phyloP scores from a whole-genome alignment of 2,329 filamentous ascomycete genomes.

The Aspergillus sp. region DNA sequence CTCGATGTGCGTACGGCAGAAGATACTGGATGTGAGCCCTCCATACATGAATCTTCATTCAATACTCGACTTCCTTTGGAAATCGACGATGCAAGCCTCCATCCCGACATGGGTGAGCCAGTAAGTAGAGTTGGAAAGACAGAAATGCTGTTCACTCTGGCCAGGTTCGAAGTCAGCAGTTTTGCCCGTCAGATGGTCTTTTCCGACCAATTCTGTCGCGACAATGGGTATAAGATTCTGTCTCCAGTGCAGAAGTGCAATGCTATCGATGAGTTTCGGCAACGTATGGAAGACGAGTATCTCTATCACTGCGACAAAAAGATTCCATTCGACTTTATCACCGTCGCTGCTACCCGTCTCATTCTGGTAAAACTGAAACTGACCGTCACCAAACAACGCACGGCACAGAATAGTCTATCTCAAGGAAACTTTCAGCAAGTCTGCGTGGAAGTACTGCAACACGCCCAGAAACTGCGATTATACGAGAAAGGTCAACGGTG shows the following conservation, averaged over 20 bases:
- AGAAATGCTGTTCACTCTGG: conserved; percentile 20
- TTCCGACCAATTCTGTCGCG: conserved; percentile 11
- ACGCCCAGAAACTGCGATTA: conserved; percentile 6
- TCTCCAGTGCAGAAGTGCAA: conserved; percentile 9
- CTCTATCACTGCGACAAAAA: conserved; percentile 9
- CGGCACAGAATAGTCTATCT: background rate
- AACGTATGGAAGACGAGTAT: conserved; percentile 10
- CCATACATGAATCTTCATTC: conserved; percentile 8
- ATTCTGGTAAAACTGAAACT: conserved; percentile 12
- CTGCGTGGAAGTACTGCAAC: conserved; percentile 14
- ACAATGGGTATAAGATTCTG: conserved; percentile 12
- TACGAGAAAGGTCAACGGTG: conserved; percentile 11
- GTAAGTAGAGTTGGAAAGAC: conserved; percentile 4
- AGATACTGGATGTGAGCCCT: conserved; percentile 5
- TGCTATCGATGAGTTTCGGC: conserved; percentile 12
- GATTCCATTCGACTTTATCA: conserved; percentile 12
- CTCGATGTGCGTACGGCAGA: conserved; percentile 14
- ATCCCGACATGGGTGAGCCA: conserved; percentile 8
- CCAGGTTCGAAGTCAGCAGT: conserved; percentile 13
- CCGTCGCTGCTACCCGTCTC: conserved; percentile 6
- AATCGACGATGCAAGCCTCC: conserved; percentile 8
- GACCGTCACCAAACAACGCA: conserved; percentile 5
- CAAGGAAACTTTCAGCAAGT: conserved; percentile 2
- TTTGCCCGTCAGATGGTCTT: conserved; percentile 17
- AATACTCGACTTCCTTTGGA: conserved; percentile 10